A percentile compares a stretch with the other conserved stretches of the same genome.
phyloP scores from a whole-genome alignment of 257 asterid genomes.

The Petunia axillaris region DNA sequence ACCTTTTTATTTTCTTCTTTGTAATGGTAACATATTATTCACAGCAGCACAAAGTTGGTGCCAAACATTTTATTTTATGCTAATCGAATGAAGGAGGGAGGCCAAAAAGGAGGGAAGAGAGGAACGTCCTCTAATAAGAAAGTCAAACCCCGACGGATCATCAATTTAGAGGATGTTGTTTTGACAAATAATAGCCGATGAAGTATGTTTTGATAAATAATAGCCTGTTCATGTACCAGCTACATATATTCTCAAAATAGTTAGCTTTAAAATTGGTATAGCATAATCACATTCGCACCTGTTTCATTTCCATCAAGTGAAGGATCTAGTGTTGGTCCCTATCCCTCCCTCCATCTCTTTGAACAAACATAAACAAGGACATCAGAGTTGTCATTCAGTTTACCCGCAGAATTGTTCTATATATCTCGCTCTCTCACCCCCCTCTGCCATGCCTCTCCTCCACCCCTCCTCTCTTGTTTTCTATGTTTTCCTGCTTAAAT shows the following conservation, averaged over 20 bases:
- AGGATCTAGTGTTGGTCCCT: no score
- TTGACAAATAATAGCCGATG: not conserved
- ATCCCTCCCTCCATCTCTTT: no score
- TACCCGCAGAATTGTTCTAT: no score
- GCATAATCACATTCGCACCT: not conserved
- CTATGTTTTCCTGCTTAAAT: slow-evolving; percentile 6
- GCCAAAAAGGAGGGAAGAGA: no score
- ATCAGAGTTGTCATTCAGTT: not conserved
- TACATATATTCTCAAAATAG: not conserved
- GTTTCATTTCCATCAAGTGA: no score
- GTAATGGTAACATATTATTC: not conserved
- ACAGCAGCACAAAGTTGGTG: slow-evolving; percentile 16
- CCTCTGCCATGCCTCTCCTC: no score
- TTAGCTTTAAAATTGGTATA: not conserved
- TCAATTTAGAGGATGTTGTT: no score
- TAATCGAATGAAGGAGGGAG: not conserved
- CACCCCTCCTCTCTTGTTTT: no score
- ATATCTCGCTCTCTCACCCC: no score
- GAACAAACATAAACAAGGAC: not conserved
- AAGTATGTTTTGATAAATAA: not conserved
- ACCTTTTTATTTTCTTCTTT: not conserved
- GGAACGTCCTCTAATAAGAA: not conserved
- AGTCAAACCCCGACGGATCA: not conserved
- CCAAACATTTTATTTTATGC: slow-evolving; percentile 3
- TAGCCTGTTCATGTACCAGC: not conserved